phyloP scores from a whole-genome alignment of 2,329 filamentous ascomycete species.

The Dactylonectria macrodidyma region DNA sequence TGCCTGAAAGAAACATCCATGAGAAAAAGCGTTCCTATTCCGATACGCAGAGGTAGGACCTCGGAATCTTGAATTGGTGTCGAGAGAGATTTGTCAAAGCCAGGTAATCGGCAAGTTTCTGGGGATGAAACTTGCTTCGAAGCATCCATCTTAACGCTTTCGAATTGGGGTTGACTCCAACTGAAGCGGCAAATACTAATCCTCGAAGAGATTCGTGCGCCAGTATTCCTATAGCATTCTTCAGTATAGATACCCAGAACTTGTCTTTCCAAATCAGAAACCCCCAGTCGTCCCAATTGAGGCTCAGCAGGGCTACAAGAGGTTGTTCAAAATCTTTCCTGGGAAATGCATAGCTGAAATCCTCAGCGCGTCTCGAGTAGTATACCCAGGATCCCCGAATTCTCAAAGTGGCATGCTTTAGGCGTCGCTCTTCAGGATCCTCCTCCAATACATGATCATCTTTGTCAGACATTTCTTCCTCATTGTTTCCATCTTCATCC shows the following conservation, averaged over 20 bases:
- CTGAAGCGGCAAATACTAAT: neutral
- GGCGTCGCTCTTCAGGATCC: neutral
- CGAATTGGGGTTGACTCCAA: neutral
- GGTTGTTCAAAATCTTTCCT: conserved; percentile 20
- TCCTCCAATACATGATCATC: neutral
- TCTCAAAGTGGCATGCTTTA: neutral
- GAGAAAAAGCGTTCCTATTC: conserved; percentile 17
- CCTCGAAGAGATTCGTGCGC: neutral
- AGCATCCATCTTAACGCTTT: conserved; percentile 14
- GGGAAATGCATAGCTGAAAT: conserved; percentile 4
- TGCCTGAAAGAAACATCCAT: conserved; percentile 16
- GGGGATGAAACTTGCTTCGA: conserved; percentile 1
- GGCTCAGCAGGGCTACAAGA: conserved; percentile 2
- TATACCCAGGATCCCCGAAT: conserved; percentile 8
- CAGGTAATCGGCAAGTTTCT: conserved; percentile 17
- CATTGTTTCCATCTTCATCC: neutral
- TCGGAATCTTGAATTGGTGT: neutral
- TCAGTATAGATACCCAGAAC: conserved; percentile 22
- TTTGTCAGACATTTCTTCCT: neutral
- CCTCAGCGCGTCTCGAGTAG: neutral
- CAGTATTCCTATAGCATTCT: conserved; percentile 6
- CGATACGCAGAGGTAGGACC: conserved; percentile 14
- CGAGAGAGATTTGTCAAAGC: conserved; percentile 15
- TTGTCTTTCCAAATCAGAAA: conserved; percentile 18
- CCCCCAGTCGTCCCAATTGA: conserved; percentile 28